Conservation (phyloP, 2,329 filamentous ascomycete genomes). For the Davidsoniella virescens region DNA sequence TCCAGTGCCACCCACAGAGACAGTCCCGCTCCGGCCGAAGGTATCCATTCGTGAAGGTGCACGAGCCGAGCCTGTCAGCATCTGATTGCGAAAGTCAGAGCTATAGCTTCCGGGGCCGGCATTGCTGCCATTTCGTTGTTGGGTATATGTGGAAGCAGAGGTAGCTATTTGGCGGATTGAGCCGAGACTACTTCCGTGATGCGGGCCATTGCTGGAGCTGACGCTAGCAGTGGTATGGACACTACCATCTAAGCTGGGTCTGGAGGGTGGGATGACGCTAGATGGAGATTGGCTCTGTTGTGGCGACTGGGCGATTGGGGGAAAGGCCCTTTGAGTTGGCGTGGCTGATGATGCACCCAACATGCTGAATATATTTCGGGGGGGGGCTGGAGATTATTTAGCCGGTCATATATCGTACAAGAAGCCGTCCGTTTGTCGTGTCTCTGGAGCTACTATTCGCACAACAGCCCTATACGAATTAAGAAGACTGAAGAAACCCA, state of each 20-base stretch:
- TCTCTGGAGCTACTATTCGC: constrained; percentile 1
- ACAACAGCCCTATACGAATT: background rate
- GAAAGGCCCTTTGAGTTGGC: constrained; percentile 36
- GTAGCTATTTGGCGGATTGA: constrained; percentile 32
- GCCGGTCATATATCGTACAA: too few relatives aligned
- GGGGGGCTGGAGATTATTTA: background rate
- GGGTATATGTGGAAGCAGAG: constrained; percentile 51
- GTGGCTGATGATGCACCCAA: constrained; percentile 34
- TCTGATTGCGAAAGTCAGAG: constrained; percentile 62
- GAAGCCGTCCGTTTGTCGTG: too few relatives aligned
- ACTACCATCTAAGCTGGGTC: constrained; percentile 20
- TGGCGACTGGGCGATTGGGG: constrained; percentile 16
- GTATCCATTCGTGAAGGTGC: constrained; percentile 41
- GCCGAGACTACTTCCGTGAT: constrained; percentile 41
- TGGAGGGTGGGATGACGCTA: constrained; percentile 21
- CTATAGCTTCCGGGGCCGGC: constrained; percentile 74
- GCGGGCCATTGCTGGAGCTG: constrained; percentile 18
- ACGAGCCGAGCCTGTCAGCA: constrained; percentile 40
- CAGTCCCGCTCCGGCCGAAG: constrained; percentile 17
- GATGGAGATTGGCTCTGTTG: constrained; percentile 21
- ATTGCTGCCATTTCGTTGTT: constrained; percentile 12
- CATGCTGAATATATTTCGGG: constrained; percentile 22
- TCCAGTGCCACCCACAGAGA: constrained; percentile 1
- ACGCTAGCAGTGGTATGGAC: constrained; percentile 37
- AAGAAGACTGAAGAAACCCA: background rate